These are phyloP conservation scores for Quercus wislizeni DNA, from an alignment of 306 rosid species.

Conservation along the genomic window DNA sequence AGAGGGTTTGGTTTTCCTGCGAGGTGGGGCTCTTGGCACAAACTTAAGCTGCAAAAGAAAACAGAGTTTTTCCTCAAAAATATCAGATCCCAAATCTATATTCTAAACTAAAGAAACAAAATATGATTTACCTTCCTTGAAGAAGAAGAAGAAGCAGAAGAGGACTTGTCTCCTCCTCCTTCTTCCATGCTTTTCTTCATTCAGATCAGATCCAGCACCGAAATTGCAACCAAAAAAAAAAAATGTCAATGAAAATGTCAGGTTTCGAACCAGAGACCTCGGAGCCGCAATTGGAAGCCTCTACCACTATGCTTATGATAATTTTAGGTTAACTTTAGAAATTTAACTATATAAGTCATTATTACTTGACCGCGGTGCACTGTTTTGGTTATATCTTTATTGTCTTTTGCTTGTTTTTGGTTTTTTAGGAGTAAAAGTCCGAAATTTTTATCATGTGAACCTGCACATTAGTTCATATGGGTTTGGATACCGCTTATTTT, in stretches of 20 bases:
- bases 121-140: slow-evolving; percentile 40
- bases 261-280: slow-evolving; percentile 29
- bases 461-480: too few species aligned
- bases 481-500: too few species aligned
- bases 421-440: too few species aligned
- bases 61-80: too few species aligned
- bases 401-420: too few species aligned
- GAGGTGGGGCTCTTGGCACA: slow-evolving; percentile 44
- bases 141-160: slow-evolving; percentile 13
- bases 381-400: accelerated
- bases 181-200: too few species aligned
- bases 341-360: neutral
- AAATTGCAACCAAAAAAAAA: too few species aligned
- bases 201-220: too few species aligned
- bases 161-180: neutral
- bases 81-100: neutral
- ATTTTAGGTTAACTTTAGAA: neutral
- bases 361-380: too few species aligned
- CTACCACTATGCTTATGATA: accelerated
- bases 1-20: slow-evolving; percentile 25
- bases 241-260: accelerated
- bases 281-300: accelerated
- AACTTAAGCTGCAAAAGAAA: slow-evolving; percentile 39
- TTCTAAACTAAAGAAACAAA: neutral
- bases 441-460: too few species aligned